Evolutionary conservation across 805 yeast species (phyloP).

Genomic region (Zygotorulaspora sp.): DNA sequence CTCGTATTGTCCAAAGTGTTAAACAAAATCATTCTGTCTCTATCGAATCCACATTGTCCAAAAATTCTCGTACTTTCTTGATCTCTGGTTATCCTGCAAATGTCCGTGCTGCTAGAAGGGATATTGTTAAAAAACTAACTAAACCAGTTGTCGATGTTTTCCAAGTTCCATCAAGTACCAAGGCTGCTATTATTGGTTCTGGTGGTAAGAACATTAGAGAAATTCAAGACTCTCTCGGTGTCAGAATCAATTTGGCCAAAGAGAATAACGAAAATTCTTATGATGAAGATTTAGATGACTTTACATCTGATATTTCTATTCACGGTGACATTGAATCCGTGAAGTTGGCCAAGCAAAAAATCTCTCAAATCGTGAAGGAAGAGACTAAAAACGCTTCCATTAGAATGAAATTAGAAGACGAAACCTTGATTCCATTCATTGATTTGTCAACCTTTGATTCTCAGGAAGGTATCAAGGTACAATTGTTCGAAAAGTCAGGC

Average conservation of each 20-base stretch:
- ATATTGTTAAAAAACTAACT: slow-evolving; percentile 69
- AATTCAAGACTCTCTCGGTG: slow-evolving; percentile 63
- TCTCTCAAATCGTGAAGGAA: slow-evolving; percentile 68
- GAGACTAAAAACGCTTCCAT: slow-evolving; percentile 57
- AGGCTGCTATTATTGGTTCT: slow-evolving; percentile 80
- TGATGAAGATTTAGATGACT: slow-evolving; percentile 57
- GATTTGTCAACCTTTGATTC: slow-evolving; percentile 20
- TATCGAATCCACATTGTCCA: slow-evolving; percentile 79
- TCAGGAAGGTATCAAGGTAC: slow-evolving; percentile 31
- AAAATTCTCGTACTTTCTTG: slow-evolving; percentile 75
- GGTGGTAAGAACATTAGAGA: slow-evolving; percentile 81
- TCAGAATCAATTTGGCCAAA: slow-evolving; percentile 57
- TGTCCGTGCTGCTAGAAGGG: slow-evolving; percentile 67
- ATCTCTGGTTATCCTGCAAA: slow-evolving; percentile 68
- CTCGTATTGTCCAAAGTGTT: slow-evolving; percentile 59
- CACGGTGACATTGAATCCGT: slow-evolving; percentile 87
- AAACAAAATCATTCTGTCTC: slow-evolving; percentile 57
- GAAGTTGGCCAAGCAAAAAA: slow-evolving; percentile 62
- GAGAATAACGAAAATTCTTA: slow-evolving; percentile 36
- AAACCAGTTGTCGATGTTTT: slow-evolving; percentile 62
- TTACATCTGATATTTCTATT: slow-evolving; percentile 55
- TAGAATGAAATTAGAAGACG: slow-evolving; percentile 43
- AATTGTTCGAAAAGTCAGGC: slow-evolving; percentile 25
- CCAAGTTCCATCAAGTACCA: slow-evolving; percentile 67
- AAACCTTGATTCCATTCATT: slow-evolving; percentile 34